Evolutionary conservation across 2,329 filamentous ascomycete species (phyloP), one percentile per base, ranked within the genome.

Genomic region (Alternaria rosae): DNA sequence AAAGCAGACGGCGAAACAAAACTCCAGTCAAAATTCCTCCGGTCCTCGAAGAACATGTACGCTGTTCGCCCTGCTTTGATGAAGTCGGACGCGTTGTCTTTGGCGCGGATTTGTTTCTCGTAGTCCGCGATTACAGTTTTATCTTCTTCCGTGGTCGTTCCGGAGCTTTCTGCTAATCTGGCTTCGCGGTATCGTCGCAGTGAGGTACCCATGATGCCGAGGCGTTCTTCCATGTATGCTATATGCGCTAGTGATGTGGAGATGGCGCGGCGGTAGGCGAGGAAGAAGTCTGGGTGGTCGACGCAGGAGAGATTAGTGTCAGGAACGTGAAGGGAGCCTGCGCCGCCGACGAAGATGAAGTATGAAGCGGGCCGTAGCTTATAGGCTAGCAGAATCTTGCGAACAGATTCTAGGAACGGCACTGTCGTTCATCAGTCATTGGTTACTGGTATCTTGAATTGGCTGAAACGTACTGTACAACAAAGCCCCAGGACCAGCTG

Each of bases 31-130:
- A 79, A 79, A 12, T 58, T 65, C 53, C 65, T 70, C 30, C 78
- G 76, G 5, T 75, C 75, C 30, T 78, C 74, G 11, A 79, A 79
- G 32, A 79, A 78, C 75, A 78, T 78, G 43, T 57, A 78, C 23
- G 70, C 71, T n/a, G 76, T 75, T 2, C 77, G 61, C 2, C 69
- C 75, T 1, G 75, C 76, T 23, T 72, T 76, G 15, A 78, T 77
- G 15, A 78, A 78, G 61, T 75, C 71, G 0, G 60, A 65, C 2
- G 75, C 72, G 5, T 59, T 50, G 20, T 77, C 74, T 25, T 75
- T 75, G 3, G 12, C 32, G 26, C 59, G 68, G 15, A 76, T 69
- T 0, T 54, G 51, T 1, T 61, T 54, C 47, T 78, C 76, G 23
- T 76, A 77, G 28, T 68, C 67, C 8, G 42, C 59, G 10, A 76